Percentiles rank a stretch among this genome's conserved stretches.
Evolutionary conservation across 352 stramenopile genomes (phyloP).

Genomic region (Phytophthora boehmeriae): DNA sequence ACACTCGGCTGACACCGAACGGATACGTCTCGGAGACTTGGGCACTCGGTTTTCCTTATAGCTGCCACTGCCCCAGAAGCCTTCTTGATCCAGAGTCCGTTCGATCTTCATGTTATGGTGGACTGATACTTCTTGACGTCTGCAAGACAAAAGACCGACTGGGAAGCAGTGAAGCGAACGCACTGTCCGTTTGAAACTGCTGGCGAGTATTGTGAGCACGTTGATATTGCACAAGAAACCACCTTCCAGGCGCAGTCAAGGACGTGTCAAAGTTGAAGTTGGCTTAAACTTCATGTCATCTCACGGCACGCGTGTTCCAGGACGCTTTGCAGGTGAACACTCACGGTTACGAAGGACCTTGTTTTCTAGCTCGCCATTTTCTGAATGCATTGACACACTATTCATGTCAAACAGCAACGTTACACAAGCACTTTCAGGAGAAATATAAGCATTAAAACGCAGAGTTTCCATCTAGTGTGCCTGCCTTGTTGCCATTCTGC

Average conservation of each 20-base stretch:
- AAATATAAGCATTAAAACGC: slow-evolving; percentile 34
- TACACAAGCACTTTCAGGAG: background rate
- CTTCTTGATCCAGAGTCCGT: background rate
- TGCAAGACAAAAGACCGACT: slow-evolving; percentile 12
- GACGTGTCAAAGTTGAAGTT: too few relatives aligned
- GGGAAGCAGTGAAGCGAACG: background rate
- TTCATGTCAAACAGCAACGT: background rate
- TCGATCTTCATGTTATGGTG: slow-evolving; percentile 2
- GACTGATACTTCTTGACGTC: slow-evolving; percentile 10
- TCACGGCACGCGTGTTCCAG: too few relatives aligned
- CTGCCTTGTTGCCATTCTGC: slow-evolving; percentile 13
- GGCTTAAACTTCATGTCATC: too few relatives aligned
- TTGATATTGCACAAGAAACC: too few relatives aligned
- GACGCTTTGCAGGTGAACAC: too few relatives aligned
- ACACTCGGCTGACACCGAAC: background rate
- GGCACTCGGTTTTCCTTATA: background rate
- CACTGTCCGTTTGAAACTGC: slow-evolving; percentile 24
- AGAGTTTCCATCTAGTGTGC: slow-evolving; percentile 45
- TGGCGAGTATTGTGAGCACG: too few relatives aligned
- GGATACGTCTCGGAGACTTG: background rate
- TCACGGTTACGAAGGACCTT: too few relatives aligned
- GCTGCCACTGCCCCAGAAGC: background rate
- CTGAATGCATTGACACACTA: background rate
- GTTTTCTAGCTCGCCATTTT: too few relatives aligned
- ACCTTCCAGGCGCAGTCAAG: too few relatives aligned